These are phyloP conservation scores for Stagonosporopsis rhizophila DNA, from an alignment of 2,329 filamentous ascomycete genomes.

Conservation along the genomic window DNA sequence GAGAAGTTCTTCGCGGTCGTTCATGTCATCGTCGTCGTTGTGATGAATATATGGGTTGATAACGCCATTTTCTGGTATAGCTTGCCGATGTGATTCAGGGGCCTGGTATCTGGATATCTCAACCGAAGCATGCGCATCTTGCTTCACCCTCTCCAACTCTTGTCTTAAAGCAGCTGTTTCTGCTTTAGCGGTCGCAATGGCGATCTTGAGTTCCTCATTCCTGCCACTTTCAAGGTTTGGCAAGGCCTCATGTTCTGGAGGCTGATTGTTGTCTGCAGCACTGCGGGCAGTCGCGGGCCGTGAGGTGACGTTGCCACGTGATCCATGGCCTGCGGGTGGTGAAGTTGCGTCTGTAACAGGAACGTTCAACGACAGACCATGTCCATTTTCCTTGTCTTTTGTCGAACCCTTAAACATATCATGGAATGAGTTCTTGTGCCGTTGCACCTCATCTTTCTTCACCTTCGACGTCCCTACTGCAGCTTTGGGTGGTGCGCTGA, in stretches of 20 bases:
- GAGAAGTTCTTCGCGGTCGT: slow-evolving; percentile 18
- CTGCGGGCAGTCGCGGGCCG: background rate
- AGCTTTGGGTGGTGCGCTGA: slow-evolving; percentile 42
- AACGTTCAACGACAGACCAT: background rate
- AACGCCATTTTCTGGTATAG: background rate
- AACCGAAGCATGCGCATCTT: slow-evolving; percentile 29
- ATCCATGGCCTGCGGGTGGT: background rate
- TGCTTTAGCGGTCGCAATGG: slow-evolving; percentile 30
- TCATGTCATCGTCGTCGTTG: background rate
- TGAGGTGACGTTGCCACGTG: background rate
- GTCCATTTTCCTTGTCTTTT: slow-evolving; percentile 13
- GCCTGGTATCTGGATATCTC: slow-evolving; percentile 31
- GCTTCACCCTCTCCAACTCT: slow-evolving; percentile 36
- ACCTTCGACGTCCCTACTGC: slow-evolving; percentile 35
- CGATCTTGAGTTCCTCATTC: slow-evolving; percentile 38
- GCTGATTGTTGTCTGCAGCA: background rate
- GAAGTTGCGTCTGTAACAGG: background rate
- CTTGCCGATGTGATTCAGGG: slow-evolving; percentile 12
- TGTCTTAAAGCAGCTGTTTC: slow-evolving; percentile 34
- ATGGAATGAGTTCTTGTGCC: slow-evolving; percentile 41
- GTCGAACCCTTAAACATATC: slow-evolving; percentile 34
- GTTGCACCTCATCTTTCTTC: slow-evolving; percentile 42
- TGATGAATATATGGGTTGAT: background rate
- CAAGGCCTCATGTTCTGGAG: background rate
- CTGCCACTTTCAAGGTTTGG: slow-evolving; percentile 12